Conservation (phyloP, 2,329 filamentous ascomycete genomes). For the Fusarium odoratissimum region DNA sequence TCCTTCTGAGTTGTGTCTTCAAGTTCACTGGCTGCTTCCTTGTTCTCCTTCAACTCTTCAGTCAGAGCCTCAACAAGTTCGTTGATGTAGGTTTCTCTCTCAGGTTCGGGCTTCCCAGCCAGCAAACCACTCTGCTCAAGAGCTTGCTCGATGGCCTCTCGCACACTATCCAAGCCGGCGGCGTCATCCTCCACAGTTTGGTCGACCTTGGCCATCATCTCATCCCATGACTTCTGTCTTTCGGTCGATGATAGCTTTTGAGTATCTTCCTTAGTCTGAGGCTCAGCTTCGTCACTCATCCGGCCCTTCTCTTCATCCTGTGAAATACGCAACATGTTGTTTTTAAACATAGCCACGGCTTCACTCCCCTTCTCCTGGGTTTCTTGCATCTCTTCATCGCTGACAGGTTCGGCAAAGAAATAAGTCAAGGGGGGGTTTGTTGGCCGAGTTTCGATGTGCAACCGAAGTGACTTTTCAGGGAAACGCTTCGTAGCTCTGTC, state of each 20-base stretch:
- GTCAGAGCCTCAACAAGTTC: slow-evolving; percentile 63
- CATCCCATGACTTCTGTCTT: slow-evolving; percentile 61
- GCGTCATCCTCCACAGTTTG: slow-evolving; percentile 69
- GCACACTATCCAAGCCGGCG: slow-evolving; percentile 61
- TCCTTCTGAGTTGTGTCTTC: slow-evolving; percentile 17
- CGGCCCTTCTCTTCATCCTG: slow-evolving; percentile 41
- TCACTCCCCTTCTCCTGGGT: slow-evolving; percentile 78
- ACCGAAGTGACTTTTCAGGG: slow-evolving; percentile 78
- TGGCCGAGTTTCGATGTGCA: slow-evolving; percentile 83
- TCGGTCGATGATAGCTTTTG: not conserved
- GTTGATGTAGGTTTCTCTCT: slow-evolving; percentile 62
- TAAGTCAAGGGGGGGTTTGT: slow-evolving; percentile 77
- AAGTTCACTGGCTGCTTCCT: slow-evolving; percentile 35
- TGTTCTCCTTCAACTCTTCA: slow-evolving; percentile 45
- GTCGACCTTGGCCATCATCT: slow-evolving; percentile 66
- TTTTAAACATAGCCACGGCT: slow-evolving; percentile 76
- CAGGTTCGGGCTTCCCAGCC: slow-evolving; percentile 56
- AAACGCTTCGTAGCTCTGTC: slow-evolving; percentile 80
- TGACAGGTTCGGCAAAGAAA: slow-evolving; percentile 88
- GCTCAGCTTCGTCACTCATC: slow-evolving; percentile 3
- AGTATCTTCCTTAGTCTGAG: slow-evolving; percentile 29
- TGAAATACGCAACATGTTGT: slow-evolving; percentile 65
- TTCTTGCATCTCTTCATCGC: slow-evolving; percentile 73
- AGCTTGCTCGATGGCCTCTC: slow-evolving; percentile 66
- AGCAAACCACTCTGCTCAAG: slow-evolving; percentile 66